Evolutionary conservation across 2,329 filamentous ascomycete genomes (phyloP), one percentile per base, ranked within the genome.

Genomic region (Cytospora chrysosperma): DNA sequence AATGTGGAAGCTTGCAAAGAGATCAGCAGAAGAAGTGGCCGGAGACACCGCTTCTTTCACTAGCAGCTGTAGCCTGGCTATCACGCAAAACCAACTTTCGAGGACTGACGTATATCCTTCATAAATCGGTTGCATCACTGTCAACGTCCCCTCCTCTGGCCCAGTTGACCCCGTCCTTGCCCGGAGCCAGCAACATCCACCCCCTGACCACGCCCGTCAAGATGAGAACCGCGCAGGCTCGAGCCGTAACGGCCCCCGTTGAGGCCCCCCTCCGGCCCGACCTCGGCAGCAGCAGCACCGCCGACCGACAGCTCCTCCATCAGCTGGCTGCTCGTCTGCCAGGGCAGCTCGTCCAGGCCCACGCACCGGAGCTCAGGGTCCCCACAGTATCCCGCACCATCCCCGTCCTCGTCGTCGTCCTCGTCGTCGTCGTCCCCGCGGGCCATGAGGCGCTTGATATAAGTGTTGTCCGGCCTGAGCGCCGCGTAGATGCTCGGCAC

Each of bases 401-500:
- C 43, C 3, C 24, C 27, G 10, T 43, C 53, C 12, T 49, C 61
- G 10, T 58, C 66, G 19, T 60, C 66, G 28, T 30, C 28, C 28
- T 30, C n/a, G n/a, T n/a, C n/a, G n/a, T 49, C 61, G 12, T 58
- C 66, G n/a, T 60, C 66, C 40, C 66, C 52, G 17, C 52, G 65
- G 1, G 68, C 68, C 34, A 67, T 59, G 19, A 70, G 61, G 32
- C 65, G 68, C 37, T 65, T 64, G 59, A 72, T 69, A 9, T 68
- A 63, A 37, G 69, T 71, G 28, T 56, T 72, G 64, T 81, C 77
- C 0, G 78, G 77, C 28, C 71, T 72, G 27, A 78, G 67, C 1
- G 73, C 69, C 0, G 72, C 75, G 62, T 76, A 79, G 69, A 79
- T 73, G 19, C 68, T 67, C 0, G 77, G 72, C 0, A 72, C 73